phyloP scores from a whole-genome alignment of 305 asterid species.

The Solanum hybrid region DNA sequence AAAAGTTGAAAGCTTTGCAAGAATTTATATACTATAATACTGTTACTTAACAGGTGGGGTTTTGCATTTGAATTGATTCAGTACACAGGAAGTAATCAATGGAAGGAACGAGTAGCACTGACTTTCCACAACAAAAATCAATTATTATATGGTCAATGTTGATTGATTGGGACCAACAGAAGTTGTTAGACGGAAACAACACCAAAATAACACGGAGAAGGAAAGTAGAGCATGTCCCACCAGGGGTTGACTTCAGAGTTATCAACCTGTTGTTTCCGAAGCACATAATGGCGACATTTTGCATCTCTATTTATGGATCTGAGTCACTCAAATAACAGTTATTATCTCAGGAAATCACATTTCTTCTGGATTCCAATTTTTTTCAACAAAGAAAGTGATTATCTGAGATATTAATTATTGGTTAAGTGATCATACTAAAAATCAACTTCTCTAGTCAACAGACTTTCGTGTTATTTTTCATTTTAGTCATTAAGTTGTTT shows the following conservation, averaged over 20 bases:
- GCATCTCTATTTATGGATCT: not conserved
- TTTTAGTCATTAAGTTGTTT: not conserved
- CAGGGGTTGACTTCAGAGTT: not conserved
- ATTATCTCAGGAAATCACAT: not conserved
- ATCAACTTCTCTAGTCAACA: too few species aligned
- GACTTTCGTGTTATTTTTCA: too few species aligned
- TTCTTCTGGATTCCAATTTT: not conserved
- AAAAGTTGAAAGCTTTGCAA: not conserved
- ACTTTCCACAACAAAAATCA: not conserved
- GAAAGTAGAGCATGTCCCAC: not conserved
- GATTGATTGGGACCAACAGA: not conserved
- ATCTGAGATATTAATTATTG: not conserved
- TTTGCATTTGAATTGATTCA: not conserved
- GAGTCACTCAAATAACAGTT: not conserved
- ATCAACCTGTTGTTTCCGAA: not conserved
- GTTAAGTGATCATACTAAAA: too few species aligned
- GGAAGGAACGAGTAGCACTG: not conserved
- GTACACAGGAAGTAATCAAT: not conserved
- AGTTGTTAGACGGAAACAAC: not conserved
- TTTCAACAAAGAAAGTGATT: not conserved
- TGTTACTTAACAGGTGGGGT: too few species aligned
- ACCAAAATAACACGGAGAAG: not conserved
- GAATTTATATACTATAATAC: not conserved
- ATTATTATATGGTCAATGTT: not conserved
- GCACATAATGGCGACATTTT: not conserved